phyloP scores from a whole-genome alignment of 768 basidiomycete genomes.

The Pisolithus sp. region DNA sequence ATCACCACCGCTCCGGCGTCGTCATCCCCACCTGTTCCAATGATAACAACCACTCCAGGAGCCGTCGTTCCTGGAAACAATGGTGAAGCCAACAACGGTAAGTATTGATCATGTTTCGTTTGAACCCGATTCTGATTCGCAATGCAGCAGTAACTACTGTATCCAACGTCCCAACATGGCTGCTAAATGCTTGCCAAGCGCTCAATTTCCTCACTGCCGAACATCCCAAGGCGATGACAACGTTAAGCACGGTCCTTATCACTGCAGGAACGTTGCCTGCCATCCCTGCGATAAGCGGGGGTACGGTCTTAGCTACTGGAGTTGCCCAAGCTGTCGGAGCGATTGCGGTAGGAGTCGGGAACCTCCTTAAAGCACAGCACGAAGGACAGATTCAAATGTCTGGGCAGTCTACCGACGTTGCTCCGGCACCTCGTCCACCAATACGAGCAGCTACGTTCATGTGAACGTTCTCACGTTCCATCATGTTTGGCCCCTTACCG shows the following conservation, averaged over 20 bases:
- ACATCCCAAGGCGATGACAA: constrained; percentile 70
- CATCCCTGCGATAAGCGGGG: constrained; percentile 65
- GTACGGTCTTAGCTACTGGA: constrained; percentile 63
- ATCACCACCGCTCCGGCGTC: constrained; percentile 9
- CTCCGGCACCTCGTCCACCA: constrained; percentile 17
- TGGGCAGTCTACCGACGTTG: constrained; percentile 9
- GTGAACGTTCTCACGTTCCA: constrained; percentile 4
- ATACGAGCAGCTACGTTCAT: constrained; percentile 27
- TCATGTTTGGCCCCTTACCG: neutral
- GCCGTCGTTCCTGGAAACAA: neutral
- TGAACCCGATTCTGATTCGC: neutral
- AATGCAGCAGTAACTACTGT: constrained; percentile 35
- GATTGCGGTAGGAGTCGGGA: constrained; percentile 69
- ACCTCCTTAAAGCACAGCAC: constrained; percentile 44
- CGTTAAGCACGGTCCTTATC: constrained; percentile 71
- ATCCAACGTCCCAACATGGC: constrained; percentile 65
- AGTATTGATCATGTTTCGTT: neutral
- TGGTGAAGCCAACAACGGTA: constrained; percentile 14
- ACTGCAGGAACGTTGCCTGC: constrained; percentile 71
- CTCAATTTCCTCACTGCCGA: constrained; percentile 69
- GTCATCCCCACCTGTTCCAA: constrained; percentile 6
- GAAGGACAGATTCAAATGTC: constrained; percentile 31
- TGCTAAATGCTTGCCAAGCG: constrained; percentile 70
- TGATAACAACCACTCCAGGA: constrained; percentile 11
- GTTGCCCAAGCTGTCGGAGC: constrained; percentile 76